Percentiles rank a stretch among this genome's conserved stretches.
Conservation (phyloP, 2,329 filamentous ascomycete species). For the Plectosphaerella sp. region DNA sequence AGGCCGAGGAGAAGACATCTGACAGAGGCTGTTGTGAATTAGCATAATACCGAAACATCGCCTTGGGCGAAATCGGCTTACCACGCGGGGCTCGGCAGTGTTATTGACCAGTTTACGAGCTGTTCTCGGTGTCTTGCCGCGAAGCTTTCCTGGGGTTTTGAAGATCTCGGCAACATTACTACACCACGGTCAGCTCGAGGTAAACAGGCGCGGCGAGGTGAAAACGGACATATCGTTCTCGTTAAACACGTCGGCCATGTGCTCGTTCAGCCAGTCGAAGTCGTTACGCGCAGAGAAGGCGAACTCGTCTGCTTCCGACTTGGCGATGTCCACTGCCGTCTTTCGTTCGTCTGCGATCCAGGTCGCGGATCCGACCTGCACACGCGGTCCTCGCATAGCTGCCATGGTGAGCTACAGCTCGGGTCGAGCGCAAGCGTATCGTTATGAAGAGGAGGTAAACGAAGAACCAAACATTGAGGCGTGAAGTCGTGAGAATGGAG, state of each 20-base stretch:
- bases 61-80: conserved; percentile 35
- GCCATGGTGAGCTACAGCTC: conserved; percentile 14
- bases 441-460: conserved; percentile 5
- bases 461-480: conserved; percentile 2
- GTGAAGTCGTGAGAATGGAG: background rate
- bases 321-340: conserved; percentile 69
- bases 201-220: conserved; percentile 8
- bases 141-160: conserved; percentile 83
- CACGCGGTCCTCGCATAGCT: conserved; percentile 51
- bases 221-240: conserved; percentile 74
- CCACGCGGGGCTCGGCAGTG: conserved; percentile 55
- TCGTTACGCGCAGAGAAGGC: conserved; percentile 89
- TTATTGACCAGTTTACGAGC: conserved; percentile 53
- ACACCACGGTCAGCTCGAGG: conserved; percentile 1
- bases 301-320: conserved; percentile 88
- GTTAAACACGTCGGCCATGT: conserved; percentile 92
- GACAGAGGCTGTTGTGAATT: conserved; percentile 49
- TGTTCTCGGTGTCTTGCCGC: conserved; percentile 76
- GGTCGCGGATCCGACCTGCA: conserved; percentile 72
- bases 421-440: conserved; percentile 8
- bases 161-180: conserved; percentile 95
- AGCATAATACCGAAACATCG: conserved; percentile 11
- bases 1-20: conserved; percentile 52
- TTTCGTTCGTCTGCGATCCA: conserved; percentile 86
- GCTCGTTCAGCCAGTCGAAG: conserved; percentile 96